phyloP scores from a whole-genome alignment of 192 early-diverging fungal genomes.

The Backusella parvicylindrica region DNA sequence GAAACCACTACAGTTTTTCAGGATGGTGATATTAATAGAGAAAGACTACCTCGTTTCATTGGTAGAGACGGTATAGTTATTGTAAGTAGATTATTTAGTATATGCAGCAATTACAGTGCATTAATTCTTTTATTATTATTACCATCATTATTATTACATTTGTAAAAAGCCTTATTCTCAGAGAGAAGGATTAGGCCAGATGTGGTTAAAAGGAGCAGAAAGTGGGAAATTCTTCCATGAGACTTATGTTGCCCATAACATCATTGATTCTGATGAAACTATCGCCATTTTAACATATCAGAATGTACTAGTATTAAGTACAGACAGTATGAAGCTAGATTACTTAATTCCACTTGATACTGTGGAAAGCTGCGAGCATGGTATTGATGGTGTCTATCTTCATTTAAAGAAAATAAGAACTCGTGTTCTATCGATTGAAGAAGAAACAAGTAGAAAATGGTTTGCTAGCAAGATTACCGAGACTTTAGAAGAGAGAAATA shows the following conservation, averaged over 20 bases:
- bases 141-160: no score
- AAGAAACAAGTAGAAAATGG: constrained; percentile 7
- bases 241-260: constrained; percentile 64
- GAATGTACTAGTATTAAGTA: constrained; percentile 51
- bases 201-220: constrained; percentile 67
- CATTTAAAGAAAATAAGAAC: neutral
- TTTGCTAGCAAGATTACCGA: neutral
- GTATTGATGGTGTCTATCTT: neutral
- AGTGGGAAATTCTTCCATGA: constrained; percentile 66
- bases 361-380: neutral
- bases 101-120: neutral
- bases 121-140: neutral
- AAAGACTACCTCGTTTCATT: constrained; percentile 72
- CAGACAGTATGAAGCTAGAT: constrained; percentile 15
- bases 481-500: neutral
- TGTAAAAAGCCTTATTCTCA: constrained; percentile 51
- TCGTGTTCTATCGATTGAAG: neutral
- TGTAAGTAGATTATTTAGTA: constrained; percentile 13
- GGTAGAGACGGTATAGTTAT: constrained; percentile 65
- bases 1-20: constrained; percentile 85
- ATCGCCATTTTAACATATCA: constrained; percentile 67
- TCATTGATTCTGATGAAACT: constrained; percentile 41
- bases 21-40: constrained; percentile 71
- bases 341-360: constrained; percentile 14
- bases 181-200: constrained; percentile 72